Percentiles rank a stretch among this genome's conserved stretches.
These are phyloP conservation scores for Rhinocladiella similis DNA, from an alignment of 2,329 filamentous ascomycete genomes.

Conservation along the genomic window DNA sequence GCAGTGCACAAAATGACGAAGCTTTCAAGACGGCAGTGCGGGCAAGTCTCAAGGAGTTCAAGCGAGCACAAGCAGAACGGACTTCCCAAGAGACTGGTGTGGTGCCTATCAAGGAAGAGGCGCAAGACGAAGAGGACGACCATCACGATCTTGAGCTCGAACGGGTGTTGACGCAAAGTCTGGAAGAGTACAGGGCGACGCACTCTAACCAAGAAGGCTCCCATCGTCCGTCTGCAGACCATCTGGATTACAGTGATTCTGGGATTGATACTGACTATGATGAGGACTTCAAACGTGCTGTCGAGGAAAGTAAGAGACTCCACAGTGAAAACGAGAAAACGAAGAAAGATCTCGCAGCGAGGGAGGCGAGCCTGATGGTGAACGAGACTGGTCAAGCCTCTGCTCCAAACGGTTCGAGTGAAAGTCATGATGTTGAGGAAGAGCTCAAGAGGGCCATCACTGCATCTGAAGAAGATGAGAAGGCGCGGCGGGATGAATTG, in stretches of 20 bases:
- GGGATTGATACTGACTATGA: conserved; percentile 35
- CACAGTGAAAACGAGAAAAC: conserved; percentile 22
- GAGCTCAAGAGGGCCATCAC: conserved; percentile 51
- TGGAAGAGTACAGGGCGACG: conserved; percentile 38
- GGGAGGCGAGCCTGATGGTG: conserved; percentile 3
- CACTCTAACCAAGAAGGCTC: background rate
- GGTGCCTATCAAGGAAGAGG: background rate
- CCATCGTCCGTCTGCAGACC: background rate
- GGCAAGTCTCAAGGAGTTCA: conserved; percentile 27
- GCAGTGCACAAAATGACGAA: conserved; percentile 32
- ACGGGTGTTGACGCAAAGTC: conserved; percentile 45
- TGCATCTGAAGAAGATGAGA: conserved; percentile 49
- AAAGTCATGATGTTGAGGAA: conserved; percentile 43
- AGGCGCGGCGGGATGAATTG: conserved; percentile 40
- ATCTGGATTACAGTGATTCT: conserved; percentile 28
- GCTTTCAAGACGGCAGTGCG: conserved; percentile 33
- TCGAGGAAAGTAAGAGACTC: conserved; percentile 33
- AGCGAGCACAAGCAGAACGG: conserved; percentile 25
- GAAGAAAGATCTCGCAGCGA: conserved; percentile 8
- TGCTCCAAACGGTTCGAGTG: conserved; percentile 30
- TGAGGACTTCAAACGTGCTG: conserved; percentile 41
- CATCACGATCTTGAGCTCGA: conserved; percentile 43
- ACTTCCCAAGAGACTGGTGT: conserved; percentile 15
- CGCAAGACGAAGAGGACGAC: conserved; percentile 23
- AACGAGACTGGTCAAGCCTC: background rate